These are phyloP conservation scores for Umbelopsis ramanniana DNA, from an alignment of 192 early-diverging fungal species.

Conservation along the genomic window DNA sequence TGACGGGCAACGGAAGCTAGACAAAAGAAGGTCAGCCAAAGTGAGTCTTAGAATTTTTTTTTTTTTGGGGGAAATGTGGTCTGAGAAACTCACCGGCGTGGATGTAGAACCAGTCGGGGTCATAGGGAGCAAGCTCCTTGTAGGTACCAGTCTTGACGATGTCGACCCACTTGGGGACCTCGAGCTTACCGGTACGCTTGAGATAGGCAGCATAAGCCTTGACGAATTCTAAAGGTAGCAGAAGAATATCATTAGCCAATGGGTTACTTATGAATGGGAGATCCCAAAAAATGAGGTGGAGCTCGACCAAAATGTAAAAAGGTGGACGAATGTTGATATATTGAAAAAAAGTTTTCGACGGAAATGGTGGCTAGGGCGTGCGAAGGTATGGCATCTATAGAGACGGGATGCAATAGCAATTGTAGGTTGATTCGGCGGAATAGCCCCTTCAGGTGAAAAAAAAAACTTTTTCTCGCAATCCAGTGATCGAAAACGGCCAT, in stretches of 20 bases:
- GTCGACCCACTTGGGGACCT: conserved; percentile 99
- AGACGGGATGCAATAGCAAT: too few relatives aligned
- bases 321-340: too few relatives aligned
- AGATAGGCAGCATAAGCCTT: conserved; percentile 99
- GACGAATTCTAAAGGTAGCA: conserved; percentile 86
- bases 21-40: neutral
- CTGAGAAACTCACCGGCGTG: conserved; percentile 74
- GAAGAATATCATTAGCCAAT: neutral
- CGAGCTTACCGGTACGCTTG: conserved; percentile 98
- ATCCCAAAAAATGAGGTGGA: neutral
- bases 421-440: too few relatives aligned
- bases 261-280: neutral
- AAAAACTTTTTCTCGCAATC: neutral
- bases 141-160: conserved; percentile 96
- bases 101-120: conserved; percentile 99
- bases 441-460: too few relatives aligned
- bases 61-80: neutral
- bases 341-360: too few relatives aligned
- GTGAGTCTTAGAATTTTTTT: neutral
- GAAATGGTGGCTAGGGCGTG: too few relatives aligned
- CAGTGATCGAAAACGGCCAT: neutral
- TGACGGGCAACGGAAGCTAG: conserved; percentile 93
- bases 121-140: conserved; percentile 98
- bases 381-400: too few relatives aligned
- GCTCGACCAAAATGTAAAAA: neutral